phyloP scores from a whole-genome alignment of 164 flowering plant genomes.

The Tetracentron sinense region DNA sequence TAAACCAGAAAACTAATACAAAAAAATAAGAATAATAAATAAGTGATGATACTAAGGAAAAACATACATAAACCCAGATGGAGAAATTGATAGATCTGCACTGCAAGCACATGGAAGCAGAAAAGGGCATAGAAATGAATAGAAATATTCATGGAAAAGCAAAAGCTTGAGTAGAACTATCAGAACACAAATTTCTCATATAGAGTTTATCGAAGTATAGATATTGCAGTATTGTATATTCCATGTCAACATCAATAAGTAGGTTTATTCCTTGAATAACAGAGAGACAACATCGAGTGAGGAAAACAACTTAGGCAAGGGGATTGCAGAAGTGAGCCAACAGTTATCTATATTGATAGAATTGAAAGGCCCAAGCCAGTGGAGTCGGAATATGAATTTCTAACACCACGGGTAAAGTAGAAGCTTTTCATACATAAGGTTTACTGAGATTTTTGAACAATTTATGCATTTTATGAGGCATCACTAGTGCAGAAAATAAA shows the following conservation, averaged over 20 bases:
- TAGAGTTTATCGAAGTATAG: neutral
- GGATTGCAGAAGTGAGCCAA: neutral
- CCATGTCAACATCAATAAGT: neutral
- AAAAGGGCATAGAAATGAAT: neutral
- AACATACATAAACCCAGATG: neutral
- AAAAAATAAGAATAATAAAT: too few relatives aligned
- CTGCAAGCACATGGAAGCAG: neutral
- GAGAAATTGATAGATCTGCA: neutral
- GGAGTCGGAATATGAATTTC: too few relatives aligned
- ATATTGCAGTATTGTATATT: neutral
- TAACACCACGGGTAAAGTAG: too few relatives aligned
- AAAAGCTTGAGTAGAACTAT: too few relatives aligned
- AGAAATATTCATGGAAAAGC: neutral
- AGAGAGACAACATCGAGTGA: neutral
- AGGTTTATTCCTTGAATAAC: neutral
- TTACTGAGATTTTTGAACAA: neutral
- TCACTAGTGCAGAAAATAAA: too few relatives aligned
- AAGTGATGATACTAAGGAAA: too few relatives aligned
- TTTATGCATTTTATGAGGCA: neutral
- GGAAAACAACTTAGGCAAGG: neutral
- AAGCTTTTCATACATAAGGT: neutral
- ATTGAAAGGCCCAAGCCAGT: neutral
- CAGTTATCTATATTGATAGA: neutral
- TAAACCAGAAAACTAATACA: neutral
- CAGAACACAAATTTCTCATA: neutral